Evolutionary conservation across 1,284 basidiomycete species (phyloP), one percentile per base, ranked within the genome.

Genomic region (Trametes sp.): DNA sequence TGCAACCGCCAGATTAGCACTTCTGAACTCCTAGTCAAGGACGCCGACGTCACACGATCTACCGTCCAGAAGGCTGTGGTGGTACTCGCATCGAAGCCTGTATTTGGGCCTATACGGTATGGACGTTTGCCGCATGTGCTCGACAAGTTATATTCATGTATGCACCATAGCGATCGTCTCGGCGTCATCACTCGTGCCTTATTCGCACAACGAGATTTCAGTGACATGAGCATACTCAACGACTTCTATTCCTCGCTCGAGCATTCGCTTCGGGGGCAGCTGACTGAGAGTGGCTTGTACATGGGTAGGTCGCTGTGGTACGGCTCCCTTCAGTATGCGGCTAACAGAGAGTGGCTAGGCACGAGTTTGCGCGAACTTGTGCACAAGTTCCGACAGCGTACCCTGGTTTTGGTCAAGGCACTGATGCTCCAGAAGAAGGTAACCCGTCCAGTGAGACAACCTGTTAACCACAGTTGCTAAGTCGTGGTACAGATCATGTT

Each of bases 21-120:
- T 1, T 84, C 91, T 1, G 84, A 90, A 23, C 82, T 99, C n/a
- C 80, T 95, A 6, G 88, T 90, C 57, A 93, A 93, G 71, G 87
- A 89, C 28, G 82, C 87, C 16, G 95, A 98, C 71, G 95, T 99
- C 10, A 98, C 97, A 7, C 87, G 97, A 21, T 95, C 93, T 29
- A 98, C 92, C 16, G 97, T 99, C 0, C 97, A 99, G 76, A 99
- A 99, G 75, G 97, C 98, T 0, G 93, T 99, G 4, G 94, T 99
- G 0, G 93, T 99, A 2, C 82, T 99, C 36, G 96, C 95, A 2
- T 90, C 90, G 5, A 94, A 94, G 71, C 94, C 94, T 0, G 85
- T 96, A 1, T 97, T 96, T 74, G 94, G 93, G 24, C 91, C 92
- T 41, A 92, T 94, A 77, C 84, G 92, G 89, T 90, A 53, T 33